These are phyloP conservation scores for Liquidambar formosana DNA, from an alignment of 164 flowering plant genomes.

Conservation along the genomic window DNA sequence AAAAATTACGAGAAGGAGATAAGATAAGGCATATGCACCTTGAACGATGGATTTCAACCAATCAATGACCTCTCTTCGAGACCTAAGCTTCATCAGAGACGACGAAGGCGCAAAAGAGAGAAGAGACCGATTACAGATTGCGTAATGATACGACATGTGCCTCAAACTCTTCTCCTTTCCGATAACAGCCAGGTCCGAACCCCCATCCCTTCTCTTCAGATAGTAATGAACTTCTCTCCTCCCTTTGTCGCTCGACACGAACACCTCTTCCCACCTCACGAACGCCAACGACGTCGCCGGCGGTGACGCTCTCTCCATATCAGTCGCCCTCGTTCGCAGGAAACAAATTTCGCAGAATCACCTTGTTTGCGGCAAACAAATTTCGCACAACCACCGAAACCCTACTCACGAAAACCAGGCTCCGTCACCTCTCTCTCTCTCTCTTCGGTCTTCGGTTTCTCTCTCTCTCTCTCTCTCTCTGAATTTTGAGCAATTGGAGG, in stretches of 20 bases:
- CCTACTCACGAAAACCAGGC: no score
- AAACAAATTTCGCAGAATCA: no score
- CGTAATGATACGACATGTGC: constrained; percentile 53
- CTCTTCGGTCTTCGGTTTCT: not conserved
- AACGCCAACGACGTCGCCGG: constrained; percentile 23
- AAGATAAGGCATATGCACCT: constrained; percentile 35
- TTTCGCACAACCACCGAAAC: no score
- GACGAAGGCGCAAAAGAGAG: not conserved
- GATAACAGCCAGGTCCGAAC: constrained; percentile 67
- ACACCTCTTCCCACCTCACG: constrained; percentile 69
- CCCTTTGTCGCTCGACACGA: constrained; percentile 54
- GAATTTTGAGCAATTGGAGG: not conserved
- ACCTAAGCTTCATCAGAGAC: constrained; percentile 35
- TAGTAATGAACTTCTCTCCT: constrained; percentile 63
- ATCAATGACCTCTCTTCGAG: constrained; percentile 67
- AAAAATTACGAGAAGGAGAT: not conserved
- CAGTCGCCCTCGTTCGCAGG: no score
- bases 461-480: not conserved
- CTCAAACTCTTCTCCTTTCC: constrained; percentile 69
- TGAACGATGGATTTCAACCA: constrained; percentile 64
- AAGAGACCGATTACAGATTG: constrained; percentile 18
- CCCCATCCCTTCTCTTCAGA: constrained; percentile 50
- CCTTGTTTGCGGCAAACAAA: no score
- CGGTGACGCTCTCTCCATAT: constrained; percentile 1
- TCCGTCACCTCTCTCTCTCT: not conserved